Conservation (phyloP, 176 grass and related monocot species). For the Hordeum vulgare region DNA sequence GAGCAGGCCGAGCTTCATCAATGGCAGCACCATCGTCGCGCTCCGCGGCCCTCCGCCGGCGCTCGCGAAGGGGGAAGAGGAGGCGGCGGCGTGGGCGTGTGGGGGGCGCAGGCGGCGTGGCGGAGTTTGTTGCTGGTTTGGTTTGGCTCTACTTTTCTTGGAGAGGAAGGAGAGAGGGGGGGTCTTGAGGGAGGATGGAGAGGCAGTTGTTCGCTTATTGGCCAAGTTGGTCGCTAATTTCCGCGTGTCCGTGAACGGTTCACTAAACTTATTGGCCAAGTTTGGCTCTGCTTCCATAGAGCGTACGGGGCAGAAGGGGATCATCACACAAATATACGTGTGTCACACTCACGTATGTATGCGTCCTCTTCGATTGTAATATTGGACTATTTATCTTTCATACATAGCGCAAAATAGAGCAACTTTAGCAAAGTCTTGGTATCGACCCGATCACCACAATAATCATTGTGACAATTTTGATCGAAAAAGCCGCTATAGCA, state of each 20-base stretch:
- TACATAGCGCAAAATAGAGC: too few species aligned
- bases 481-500: too few species aligned
- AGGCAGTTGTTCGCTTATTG: background rate
- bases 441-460: too few species aligned
- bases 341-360: too few species aligned
- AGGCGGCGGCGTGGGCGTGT: background rate
- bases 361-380: too few species aligned
- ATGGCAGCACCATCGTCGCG: slow-evolving; percentile 55
- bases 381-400: too few species aligned
- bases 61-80: background rate
- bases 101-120: background rate
- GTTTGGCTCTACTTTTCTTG: slow-evolving; percentile 32
- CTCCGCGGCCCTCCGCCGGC: background rate
- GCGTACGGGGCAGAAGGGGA: too few species aligned
- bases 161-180: slow-evolving; percentile 20
- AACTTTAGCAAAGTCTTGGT: too few species aligned
- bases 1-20: slow-evolving; percentile 71
- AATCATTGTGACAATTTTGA: too few species aligned
- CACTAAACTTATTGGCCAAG: too few species aligned
- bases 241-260: background rate
- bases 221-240: background rate
- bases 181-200: background rate
- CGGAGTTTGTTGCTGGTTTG: slow-evolving; percentile 25
- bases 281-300: too few species aligned
- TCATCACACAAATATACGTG: too few species aligned